Base-by-base conservation (phyloP, 2,329 filamentous ascomycete genomes). In the Botrytis tulipae region DNA sequence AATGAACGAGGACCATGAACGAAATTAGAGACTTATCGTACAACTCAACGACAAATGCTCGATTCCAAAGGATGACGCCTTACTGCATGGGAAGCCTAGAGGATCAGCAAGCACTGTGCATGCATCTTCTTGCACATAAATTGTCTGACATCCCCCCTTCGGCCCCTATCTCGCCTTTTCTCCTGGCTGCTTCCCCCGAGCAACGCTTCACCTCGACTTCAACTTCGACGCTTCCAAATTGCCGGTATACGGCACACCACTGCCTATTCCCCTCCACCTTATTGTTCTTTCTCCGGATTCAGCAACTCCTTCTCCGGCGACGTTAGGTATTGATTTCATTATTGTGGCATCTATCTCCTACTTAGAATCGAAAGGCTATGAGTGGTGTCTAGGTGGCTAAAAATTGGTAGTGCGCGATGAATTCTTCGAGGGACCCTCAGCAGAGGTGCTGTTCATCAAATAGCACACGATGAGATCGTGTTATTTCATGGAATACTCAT, bases 131-230 rank as follows among this genome's bases (percentile, higher is more conserved):
- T 63, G 14, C 4, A 10, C 12, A 37, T 1, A 4, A 16, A 35
- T 29, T 54, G n/a, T 54, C n/a, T 18, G 4, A 46, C 20, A 25
- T 20, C 18, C 22, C 1, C 1, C 0, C 25, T 25, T 2, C 18
- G 0, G 4, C 10, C n/a, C 9, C n/a, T 3, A 16, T 5, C 35
- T 42, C 60, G 9, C 10, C 4, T n/a, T 0, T 7, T 25, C n/a
- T 32, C 29, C 3, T 25, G 3, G 3, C 10, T 20, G 6, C 35
- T 25, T 46, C 29, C 3, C 18, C 7, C 42, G 5, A 35, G 25
- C 62, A 5, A 65, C 18, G 14, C 5, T 32, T 25, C 8, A n/a
- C 12, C 3, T 1, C 6, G 2, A 2, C 1, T 44, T 12, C 20
- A 16, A 25, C 25, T 18, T 4, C 16, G 0, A 25, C 0, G 40